These are phyloP conservation scores for Malus hybrid DNA, from an alignment of 331 rosid species.

Conservation along the genomic window DNA sequence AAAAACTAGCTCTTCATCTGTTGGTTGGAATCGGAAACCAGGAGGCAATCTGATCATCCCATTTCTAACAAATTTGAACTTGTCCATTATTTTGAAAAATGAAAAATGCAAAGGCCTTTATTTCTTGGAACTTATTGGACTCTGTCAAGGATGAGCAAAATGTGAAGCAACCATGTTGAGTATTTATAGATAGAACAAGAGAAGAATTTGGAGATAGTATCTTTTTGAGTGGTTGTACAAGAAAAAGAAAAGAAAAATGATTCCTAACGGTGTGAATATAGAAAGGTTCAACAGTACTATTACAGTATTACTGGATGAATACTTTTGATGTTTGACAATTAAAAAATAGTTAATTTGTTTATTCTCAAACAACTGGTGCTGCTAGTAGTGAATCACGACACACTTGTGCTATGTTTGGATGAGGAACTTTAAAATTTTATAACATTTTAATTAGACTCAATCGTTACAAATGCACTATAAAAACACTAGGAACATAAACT, in stretches of 20 bases:
- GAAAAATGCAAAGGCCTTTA: background rate
- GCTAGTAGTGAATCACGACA: background rate
- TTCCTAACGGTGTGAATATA: background rate
- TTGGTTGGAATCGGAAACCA: slow-evolving; percentile 93
- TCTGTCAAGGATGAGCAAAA: slow-evolving; percentile 9
- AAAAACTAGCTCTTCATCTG: slow-evolving; percentile 86
- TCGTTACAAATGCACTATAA: no score
- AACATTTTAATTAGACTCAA: no score
- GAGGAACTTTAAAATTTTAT: no score
- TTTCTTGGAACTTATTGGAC: background rate
- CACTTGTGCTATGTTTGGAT: background rate
- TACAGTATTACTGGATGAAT: background rate
- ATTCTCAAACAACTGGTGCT: background rate
- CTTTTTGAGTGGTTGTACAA: background rate
- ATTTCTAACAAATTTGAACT: slow-evolving; percentile 45
- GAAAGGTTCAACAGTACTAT: background rate
- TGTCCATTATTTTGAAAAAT: slow-evolving; percentile 32
- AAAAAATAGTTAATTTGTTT: background rate
- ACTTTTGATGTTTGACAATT: background rate
- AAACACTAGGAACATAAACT: no score
- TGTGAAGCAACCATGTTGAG: slow-evolving; percentile 12
- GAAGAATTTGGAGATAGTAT: background rate
- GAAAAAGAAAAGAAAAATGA: background rate
- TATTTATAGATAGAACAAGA: slow-evolving; percentile 23
- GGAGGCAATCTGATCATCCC: slow-evolving; percentile 81